Evolutionary conservation across 2,329 filamentous ascomycete species (phyloP).

Genomic region (Colletotrichum australisinense): DNA sequence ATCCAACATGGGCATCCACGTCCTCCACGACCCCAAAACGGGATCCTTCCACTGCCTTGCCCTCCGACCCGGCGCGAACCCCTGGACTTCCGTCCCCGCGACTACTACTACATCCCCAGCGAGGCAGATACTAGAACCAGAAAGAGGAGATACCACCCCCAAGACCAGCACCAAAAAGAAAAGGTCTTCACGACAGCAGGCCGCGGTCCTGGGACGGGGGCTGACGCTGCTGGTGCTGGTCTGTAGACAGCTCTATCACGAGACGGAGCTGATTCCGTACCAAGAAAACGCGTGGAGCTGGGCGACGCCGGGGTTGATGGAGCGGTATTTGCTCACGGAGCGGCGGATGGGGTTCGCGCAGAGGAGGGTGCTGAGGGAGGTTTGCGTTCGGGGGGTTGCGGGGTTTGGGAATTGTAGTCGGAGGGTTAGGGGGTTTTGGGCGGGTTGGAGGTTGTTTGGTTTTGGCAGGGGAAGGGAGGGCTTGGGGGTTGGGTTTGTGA

Average conservation of each 20-base stretch:
- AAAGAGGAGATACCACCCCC: neutral
- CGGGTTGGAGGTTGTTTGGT: constrained; percentile 41
- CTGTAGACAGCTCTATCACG: constrained; percentile 51
- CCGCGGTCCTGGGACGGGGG: constrained; percentile 24
- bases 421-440: constrained; percentile 42
- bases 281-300: constrained; percentile 49
- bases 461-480: constrained; percentile 20
- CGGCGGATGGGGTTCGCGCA: constrained; percentile 43
- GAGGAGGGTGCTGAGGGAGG: constrained; percentile 44
- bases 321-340: constrained; percentile 47
- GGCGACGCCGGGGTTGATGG: constrained; percentile 44
- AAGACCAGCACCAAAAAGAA: neutral
- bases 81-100: constrained; percentile 38
- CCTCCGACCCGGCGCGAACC: constrained; percentile 42
- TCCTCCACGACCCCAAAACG: constrained; percentile 36
- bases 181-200: neutral
- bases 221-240: constrained; percentile 47
- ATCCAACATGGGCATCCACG: constrained; percentile 36
- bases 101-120: neutral
- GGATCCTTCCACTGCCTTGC: constrained; percentile 46
- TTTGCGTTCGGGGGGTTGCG: constrained; percentile 38
- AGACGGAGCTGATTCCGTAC: constrained; percentile 48
- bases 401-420: constrained; percentile 40
- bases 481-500: constrained; percentile 8
- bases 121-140: neutral